Conservation (phyloP, 2,329 filamentous ascomycete species). For the Fusarium citri region DNA sequence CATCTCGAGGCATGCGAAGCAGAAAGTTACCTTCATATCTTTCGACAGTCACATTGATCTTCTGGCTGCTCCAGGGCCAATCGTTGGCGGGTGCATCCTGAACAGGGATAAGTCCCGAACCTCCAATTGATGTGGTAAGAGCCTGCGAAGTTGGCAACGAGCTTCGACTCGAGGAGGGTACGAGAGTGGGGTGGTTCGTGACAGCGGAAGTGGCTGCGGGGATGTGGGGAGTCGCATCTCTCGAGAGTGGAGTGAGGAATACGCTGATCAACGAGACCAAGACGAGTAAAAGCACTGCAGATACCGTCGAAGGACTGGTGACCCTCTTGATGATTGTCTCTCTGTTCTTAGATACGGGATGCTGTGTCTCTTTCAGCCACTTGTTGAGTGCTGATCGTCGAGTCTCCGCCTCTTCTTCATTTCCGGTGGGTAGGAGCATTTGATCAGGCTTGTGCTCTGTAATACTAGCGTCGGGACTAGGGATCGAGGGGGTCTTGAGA, state of each 20-base stretch:
- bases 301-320: constrained; percentile 37
- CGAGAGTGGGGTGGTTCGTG: constrained; percentile 42
- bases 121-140: constrained; percentile 32
- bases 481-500: constrained; percentile 57
- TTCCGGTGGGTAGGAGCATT: constrained; percentile 8
- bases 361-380: constrained; percentile 31
- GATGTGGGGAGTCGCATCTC: constrained; percentile 38
- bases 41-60: constrained; percentile 47
- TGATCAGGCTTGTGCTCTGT: constrained; percentile 39
- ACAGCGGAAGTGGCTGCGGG: constrained; percentile 43
- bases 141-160: constrained; percentile 29
- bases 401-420: constrained; percentile 19
- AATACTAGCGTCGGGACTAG: constrained; percentile 51
- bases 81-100: constrained; percentile 48
- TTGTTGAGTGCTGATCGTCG: constrained; percentile 21
- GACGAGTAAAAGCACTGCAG: constrained; percentile 42
- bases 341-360: constrained; percentile 9
- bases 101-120: constrained; percentile 48
- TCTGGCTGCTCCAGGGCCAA: constrained; percentile 51
- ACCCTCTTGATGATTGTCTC: constrained; percentile 32
- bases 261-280: constrained; percentile 42
- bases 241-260: constrained; percentile 45
- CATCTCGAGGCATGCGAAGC: constrained; percentile 62
- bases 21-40: constrained; percentile 63
- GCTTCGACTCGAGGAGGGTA: constrained; percentile 32